Conservation (phyloP, 305 asterid species). For the Fraxinus ornus region DNA sequence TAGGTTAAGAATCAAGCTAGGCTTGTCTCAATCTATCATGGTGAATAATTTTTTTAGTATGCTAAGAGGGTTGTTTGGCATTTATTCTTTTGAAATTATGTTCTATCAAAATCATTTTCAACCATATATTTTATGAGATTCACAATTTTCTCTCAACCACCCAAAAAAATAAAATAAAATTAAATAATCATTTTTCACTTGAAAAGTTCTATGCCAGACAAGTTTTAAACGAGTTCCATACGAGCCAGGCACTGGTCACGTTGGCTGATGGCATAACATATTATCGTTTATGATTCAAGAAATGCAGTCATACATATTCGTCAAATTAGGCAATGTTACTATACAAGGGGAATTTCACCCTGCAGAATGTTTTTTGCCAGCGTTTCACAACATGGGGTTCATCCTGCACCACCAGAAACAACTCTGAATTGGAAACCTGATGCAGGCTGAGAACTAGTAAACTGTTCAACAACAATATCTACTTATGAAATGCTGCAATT, state of each 20-base stretch:
- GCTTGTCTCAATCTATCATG: background rate
- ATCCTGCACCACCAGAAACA: background rate
- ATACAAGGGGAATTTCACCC: background rate
- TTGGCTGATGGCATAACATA: too few species aligned
- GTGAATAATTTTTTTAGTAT: too few species aligned
- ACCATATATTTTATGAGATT: too few species aligned
- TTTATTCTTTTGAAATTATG: too few species aligned
- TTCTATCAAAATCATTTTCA: too few species aligned
- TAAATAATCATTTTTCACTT: too few species aligned
- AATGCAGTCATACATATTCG: background rate
- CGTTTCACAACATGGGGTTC: background rate
- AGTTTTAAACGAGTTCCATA: too few species aligned
- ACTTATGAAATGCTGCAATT: constrained; percentile 17
- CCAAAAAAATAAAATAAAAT: too few species aligned
- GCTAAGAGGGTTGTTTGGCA: too few species aligned
- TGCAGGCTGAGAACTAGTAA: background rate
- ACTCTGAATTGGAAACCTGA: background rate
- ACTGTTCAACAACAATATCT: constrained; percentile 11
- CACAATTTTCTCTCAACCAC: too few species aligned
- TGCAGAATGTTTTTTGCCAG: background rate
- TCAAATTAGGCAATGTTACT: background rate
- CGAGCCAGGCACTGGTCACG: too few species aligned
- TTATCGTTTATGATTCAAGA: background rate
- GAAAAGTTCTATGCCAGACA: too few species aligned
- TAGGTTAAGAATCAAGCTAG: background rate